Base-by-base conservation (phyloP, 2,329 filamentous ascomycete species). In the Colletotrichum graminicola region DNA sequence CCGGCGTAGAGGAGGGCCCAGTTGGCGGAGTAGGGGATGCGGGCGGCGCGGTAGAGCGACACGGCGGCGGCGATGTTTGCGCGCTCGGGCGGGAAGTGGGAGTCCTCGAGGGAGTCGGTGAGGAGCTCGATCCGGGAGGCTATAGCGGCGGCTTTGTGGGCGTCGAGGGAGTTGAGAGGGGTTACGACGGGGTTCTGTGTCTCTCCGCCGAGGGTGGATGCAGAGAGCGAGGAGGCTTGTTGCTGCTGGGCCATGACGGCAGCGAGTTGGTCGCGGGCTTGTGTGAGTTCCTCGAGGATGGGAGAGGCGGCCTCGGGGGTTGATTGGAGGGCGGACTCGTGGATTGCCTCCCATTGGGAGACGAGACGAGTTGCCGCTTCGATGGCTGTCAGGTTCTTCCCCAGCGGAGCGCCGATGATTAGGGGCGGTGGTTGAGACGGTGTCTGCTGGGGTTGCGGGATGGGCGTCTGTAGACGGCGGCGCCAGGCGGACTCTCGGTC, bases 1-100 rank as follows among this genome's bases (percentile, higher is more conserved):
- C 83, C 83, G 8, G 78, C 81, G 73, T 82, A 86, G 67, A 86
- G 77, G 43, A 86, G 73, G 6, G 83, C 84, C 72, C 80, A 85
- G 3, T 79, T 73, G 5, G 75, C 63, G 2, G 81, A 82, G 71
- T 80, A 84, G n/a, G 73, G 64, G 67, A 86, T 85, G n/a, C 74
- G 62, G 36, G 81, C 82, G 11, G 78, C 76, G 43, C 80, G 75
- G 72, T 86, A 86, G 18, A 79, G 83, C 4, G 76, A 68, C 43
- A 85, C 82, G 26, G 83, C 84, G 41, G 80, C 82, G 54, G 75
- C 73, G 70, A 86, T 84, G 73, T 86, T 85, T 23, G 76, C 73
- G 14, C 70, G 76, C 74, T 85, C 83, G 2, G 79, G 78, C 23
- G 78, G 76, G 60, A 80, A 84, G 21, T 74, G 61, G 29, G 78